These are phyloP conservation scores for Gnomoniopsis smithogilvyi DNA, from an alignment of 2,329 filamentous ascomycete species.

Conservation along the genomic window DNA sequence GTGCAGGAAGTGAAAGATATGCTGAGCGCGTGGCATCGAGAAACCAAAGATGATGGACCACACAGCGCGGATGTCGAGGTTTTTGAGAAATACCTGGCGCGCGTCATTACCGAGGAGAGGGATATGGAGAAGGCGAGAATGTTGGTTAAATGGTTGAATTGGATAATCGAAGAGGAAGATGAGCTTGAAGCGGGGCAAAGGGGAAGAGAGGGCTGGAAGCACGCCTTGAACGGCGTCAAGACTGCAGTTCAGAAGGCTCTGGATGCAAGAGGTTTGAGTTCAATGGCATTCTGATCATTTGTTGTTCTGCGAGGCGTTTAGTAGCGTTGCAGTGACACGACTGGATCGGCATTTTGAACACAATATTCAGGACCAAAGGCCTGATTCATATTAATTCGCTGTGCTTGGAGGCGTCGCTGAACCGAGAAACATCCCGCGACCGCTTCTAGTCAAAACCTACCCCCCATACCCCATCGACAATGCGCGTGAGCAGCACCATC, in stretches of 20 bases:
- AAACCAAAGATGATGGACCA: conserved; percentile 71
- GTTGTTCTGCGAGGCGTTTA: neutral
- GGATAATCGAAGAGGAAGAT: conserved; percentile 49
- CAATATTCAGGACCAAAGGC: neutral
- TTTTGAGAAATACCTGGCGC: conserved; percentile 67
- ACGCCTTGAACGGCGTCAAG: conserved; percentile 42
- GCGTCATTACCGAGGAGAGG: conserved; percentile 71
- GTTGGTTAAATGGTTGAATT: conserved; percentile 70
- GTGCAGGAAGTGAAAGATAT: conserved; percentile 67
- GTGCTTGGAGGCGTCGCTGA: too few relatives aligned
- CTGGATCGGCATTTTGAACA: neutral
- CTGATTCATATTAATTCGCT: neutral
- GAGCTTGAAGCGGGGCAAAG: conserved; percentile 22
- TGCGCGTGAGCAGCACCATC: too few relatives aligned
- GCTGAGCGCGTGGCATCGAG: conserved; percentile 70
- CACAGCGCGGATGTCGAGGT: conserved; percentile 75
- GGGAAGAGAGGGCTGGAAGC: conserved; percentile 44
- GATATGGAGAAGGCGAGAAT: conserved; percentile 89
- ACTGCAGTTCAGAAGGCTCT: conserved; percentile 53
- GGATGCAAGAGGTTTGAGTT: conserved; percentile 51
- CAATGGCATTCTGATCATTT: conserved; percentile 44
- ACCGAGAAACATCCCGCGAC: too few relatives aligned
- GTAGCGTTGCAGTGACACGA: neutral
- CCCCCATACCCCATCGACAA: too few relatives aligned
- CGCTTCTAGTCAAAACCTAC: too few relatives aligned